Conservation (phyloP, 345 rosid species). For the Hibiscus syriacus region DNA sequence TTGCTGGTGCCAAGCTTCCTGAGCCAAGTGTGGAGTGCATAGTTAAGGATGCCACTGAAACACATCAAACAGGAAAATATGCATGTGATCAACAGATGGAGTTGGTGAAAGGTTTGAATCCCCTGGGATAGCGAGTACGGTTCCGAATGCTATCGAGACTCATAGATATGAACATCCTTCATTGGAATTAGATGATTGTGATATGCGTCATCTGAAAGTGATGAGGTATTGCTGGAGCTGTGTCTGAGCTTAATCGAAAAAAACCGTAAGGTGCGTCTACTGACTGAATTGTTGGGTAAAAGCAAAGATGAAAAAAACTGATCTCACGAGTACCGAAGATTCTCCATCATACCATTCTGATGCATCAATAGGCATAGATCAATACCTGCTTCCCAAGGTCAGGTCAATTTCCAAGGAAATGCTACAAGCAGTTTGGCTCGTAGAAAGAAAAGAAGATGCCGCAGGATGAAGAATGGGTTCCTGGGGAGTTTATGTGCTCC, state of each 20-base stretch:
- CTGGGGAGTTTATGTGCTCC: conserved; percentile 23
- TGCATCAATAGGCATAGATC: conserved; percentile 20
- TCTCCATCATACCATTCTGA: conserved; percentile 23
- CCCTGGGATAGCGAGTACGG: conserved; percentile 22
- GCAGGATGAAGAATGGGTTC: conserved; percentile 35
- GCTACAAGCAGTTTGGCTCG: conserved; percentile 19
- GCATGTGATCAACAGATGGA: conserved; percentile 17
- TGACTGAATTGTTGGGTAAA: conserved; percentile 64
- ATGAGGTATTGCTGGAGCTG: conserved; percentile 27
- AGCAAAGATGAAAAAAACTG: conserved; percentile 22
- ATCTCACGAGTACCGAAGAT: conserved; percentile 23
- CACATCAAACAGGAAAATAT: conserved; percentile 18
- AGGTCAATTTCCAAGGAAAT: conserved; percentile 15
- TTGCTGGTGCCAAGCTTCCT: conserved; percentile 17
- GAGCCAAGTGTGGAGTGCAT: conserved; percentile 6
- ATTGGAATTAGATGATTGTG: conserved; percentile 28
- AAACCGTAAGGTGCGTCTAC: conserved; percentile 57
- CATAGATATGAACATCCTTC: conserved; percentile 25
- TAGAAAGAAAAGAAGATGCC: conserved; percentile 45
- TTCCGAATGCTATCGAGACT: conserved; percentile 25
- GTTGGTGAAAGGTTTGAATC: conserved; percentile 21
- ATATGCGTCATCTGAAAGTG: conserved; percentile 52
- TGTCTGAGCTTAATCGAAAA: conserved; percentile 38
- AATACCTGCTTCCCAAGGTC: conserved; percentile 16
- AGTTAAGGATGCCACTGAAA: conserved; percentile 14